Conservation (phyloP, 1,284 basidiomycete species). For the Trichosporon sp. region DNA sequence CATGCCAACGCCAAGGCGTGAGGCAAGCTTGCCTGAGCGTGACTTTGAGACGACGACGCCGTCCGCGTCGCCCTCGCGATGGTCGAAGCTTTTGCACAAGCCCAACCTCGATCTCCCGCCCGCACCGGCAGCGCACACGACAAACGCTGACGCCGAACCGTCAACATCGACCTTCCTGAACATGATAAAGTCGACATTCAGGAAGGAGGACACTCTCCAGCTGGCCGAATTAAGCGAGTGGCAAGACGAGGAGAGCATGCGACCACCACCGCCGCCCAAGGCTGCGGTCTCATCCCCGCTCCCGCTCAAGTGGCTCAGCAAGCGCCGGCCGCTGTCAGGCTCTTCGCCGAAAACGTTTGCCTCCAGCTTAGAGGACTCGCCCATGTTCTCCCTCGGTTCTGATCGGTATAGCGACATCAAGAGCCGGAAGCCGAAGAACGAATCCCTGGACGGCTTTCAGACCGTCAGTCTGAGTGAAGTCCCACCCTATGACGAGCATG, state of each 20-base stretch:
- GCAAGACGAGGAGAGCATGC: conserved; percentile 2
- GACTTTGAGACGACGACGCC: conserved; percentile 7
- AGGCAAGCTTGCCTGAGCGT: not conserved
- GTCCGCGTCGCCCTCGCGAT: not conserved
- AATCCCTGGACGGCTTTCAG: not conserved
- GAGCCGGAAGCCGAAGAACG: not conserved
- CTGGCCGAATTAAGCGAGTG: conserved; percentile 10
- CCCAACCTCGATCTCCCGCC: not conserved
- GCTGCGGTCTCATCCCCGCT: not conserved
- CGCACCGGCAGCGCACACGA: not conserved
- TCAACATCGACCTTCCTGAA: conserved; percentile 12
- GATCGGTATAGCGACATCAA: conserved; percentile 10
- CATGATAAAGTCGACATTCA: conserved; percentile 13
- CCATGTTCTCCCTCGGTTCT: not conserved
- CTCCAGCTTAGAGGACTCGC: conserved; percentile 13
- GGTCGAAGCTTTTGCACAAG: conserved; percentile 9
- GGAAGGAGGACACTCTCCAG: conserved; percentile 14
- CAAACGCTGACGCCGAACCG: not conserved
- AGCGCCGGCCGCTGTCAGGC: not conserved
- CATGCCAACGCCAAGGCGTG: not conserved
- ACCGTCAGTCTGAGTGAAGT: not conserved
- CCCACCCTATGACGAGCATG: not conserved
- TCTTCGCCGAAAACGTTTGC: conserved; percentile 1
- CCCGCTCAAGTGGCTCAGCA: conserved; percentile 13
- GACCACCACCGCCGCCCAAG: not conserved